Evolutionary conservation across 768 basidiomycete species (phyloP), one percentile per base, ranked within the genome.

Genomic region (Lyophyllum semitale): DNA sequence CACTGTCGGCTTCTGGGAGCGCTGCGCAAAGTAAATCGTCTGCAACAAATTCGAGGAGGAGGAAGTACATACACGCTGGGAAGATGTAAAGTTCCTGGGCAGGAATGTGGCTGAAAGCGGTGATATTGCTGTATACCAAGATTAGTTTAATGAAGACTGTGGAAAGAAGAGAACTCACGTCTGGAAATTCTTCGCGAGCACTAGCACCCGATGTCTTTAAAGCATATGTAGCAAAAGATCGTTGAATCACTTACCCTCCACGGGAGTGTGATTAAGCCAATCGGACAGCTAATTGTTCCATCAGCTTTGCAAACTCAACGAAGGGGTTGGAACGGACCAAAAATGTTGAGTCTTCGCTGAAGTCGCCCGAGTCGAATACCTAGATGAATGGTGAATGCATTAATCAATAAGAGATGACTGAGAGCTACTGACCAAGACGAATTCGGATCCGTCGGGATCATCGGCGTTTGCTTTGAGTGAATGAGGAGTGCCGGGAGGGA

Each of bases 401-500:
- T 33, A 12, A 22, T n/a, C 15, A 32, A 18, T 18, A 27, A 1
- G 2, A 38, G n/a, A 5, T 1, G 12, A 48, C 4, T 4, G 41
- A 51, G 17, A n/a, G n/a, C 27, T 20, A 60, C 71, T 38, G 9
- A 78, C 81, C 61, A 84, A 65, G 32, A 84, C 59, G 61, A 84
- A 84, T 59, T 84, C 83, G 3, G 77, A 70, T 3, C 83, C 83
- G 8, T 72, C 72, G 8, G 73, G 69, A 47, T 73, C 66, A 51
- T 78, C 77, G 33, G 63, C 63, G 1, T 78, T 81, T 7, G 76
- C 83, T 66, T 84, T 82, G 11, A 84, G 69, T 13, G 78, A 79
- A 62, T 84, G 83, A 1, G 83, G 83, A 48, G 77, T 73, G 4
- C 81, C 82, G 7, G 83, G 73, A 13, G 81, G 82, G 71, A 83